Base-by-base conservation (phyloP, 2,329 filamentous ascomycete genomes). In the Eutypella sp. region DNA sequence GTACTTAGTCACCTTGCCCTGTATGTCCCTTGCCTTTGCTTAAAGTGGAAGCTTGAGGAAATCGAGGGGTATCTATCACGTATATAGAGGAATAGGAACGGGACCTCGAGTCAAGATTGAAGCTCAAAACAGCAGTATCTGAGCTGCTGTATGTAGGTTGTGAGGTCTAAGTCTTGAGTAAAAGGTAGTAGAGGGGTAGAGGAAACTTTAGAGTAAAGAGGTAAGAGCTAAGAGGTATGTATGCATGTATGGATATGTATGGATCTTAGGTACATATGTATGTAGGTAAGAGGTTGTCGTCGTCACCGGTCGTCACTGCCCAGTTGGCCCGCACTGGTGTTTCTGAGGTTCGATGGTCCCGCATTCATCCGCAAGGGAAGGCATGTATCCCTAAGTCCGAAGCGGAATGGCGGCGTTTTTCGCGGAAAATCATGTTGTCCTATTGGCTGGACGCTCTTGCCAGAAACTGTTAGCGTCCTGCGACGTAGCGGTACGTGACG, bases 391-490 rank as follows among this genome's bases (percentile, higher is more conserved):
- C 16, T 42, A 45, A 59, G 44, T 34, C 46, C 50, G n/a, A 46
- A 57, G 54, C 41, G 47, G 46, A 56, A 44, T 36, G 52, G 53
- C 51, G 44, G 23, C 34, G 38, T 43, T 39, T 34, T 40, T 25
- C 20, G n/a, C 20, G 31, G 19, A 13, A 39, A 40, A 48, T 42
- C 27, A 31, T 45, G 40, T 46, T 44, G 31, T 59, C 50, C 54
- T 34, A 62, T 63, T 62, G 58, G 61, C 31, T 43, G 23, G 43
- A 44, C 10, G 41, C 43, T 42, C 41, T 48, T 57, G 42, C 53
- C 51, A 48, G 42, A 54, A 52, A 46, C 49, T 47, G 53, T 49
- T 52, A 54, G 42, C 42, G 43, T 44, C n/a, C 20, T 15, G 24
- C 43, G 47, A 37, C 44, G 48, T 52, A 46, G 46, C 46, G 51